Conservation (phyloP, 768 basidiomycete species). For the Boletus eberwhitei region DNA sequence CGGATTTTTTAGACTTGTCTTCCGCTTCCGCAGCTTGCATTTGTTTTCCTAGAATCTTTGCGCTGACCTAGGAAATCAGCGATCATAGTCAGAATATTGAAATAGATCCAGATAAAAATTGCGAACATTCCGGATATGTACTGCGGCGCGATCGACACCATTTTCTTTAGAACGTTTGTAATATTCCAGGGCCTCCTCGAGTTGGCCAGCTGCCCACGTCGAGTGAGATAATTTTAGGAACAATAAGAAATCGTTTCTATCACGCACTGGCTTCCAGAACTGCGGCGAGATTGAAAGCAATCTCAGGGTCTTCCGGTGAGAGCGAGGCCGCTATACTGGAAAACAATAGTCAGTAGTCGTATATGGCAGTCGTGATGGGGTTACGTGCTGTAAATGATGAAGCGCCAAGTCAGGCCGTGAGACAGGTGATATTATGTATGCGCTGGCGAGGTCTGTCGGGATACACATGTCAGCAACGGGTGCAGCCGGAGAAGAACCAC, state of each 20-base stretch:
- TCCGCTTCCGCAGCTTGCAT: constrained; percentile 37
- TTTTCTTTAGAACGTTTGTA: constrained; percentile 76
- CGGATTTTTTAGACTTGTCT: constrained; percentile 31
- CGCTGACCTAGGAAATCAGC: constrained; percentile 57
- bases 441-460: constrained; percentile 75
- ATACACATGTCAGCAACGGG: constrained; percentile 21
- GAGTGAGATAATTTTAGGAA: constrained; percentile 32
- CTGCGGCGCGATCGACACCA: constrained; percentile 77
- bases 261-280: constrained; percentile 84
- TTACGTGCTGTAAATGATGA: constrained; percentile 72
- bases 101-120: constrained; percentile 17
- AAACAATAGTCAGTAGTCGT: constrained; percentile 31
- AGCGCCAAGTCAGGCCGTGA: constrained; percentile 83
- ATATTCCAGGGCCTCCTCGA: constrained; percentile 77
- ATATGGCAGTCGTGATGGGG: constrained; percentile 28
- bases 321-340: constrained; percentile 77
- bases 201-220: constrained; percentile 56
- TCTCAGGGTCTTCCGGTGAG: constrained; percentile 86
- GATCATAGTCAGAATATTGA: constrained; percentile 10
- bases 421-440: constrained; percentile 79
- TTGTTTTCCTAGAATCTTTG: constrained; percentile 69
- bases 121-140: constrained; percentile 80
- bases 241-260: constrained; percentile 31
- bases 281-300: constrained; percentile 87
- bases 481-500: constrained; percentile 29